Percentiles rank a stretch among this genome's conserved stretches.
Evolutionary conservation across 345 rosid species (phyloP).

Genomic region (Salix exigua): DNA sequence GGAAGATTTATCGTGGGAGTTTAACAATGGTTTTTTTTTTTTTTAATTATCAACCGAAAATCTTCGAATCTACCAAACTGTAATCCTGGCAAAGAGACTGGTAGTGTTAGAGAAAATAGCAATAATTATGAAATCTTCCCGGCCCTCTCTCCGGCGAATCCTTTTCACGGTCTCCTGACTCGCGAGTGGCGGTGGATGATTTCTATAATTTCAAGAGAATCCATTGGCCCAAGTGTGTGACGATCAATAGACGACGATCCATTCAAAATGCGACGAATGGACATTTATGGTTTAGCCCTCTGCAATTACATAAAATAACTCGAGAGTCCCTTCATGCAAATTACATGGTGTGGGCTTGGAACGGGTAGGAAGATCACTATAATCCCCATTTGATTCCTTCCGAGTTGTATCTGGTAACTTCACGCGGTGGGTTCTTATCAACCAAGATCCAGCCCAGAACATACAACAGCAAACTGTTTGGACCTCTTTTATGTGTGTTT

Average conservation of each 20-base stretch:
- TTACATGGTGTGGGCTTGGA: background rate
- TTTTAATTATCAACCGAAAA: background rate
- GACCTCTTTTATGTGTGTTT: background rate
- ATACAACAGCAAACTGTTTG: background rate
- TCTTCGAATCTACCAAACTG: background rate
- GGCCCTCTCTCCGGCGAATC: background rate
- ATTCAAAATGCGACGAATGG: background rate
- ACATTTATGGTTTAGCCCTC: background rate
- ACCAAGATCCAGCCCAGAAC: background rate
- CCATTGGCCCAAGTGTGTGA: background rate
- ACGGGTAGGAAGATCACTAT: background rate
- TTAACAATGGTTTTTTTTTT: too few species aligned
- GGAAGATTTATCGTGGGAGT: background rate
- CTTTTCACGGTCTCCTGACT: background rate
- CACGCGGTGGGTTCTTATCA: background rate
- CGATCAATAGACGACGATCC: background rate
- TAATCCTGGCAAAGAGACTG: too few species aligned
- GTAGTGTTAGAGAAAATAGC: background rate
- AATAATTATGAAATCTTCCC: background rate
- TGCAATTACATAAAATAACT: background rate
- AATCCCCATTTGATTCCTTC: background rate
- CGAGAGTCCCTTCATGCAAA: background rate
- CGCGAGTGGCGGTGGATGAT: too few species aligned
- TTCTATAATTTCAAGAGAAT: background rate
- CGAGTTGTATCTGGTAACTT: background rate